Conservation (phyloP, 208 protist species). For the Tetramitus jugosus region DNA sequence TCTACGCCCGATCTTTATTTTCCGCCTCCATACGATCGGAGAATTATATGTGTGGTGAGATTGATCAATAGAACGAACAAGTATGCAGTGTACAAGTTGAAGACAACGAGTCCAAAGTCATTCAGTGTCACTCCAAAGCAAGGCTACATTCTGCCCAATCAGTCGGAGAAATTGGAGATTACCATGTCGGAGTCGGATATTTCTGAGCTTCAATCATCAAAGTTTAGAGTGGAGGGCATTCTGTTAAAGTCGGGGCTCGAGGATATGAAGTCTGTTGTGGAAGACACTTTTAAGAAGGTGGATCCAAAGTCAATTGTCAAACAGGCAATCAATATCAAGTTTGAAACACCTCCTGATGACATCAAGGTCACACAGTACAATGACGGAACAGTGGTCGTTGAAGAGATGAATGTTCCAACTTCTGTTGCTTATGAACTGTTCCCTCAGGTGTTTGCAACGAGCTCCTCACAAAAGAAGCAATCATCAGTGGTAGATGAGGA, state of each 20-base stretch:
- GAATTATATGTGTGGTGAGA: neutral
- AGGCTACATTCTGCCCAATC: neutral
- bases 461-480: too few species aligned
- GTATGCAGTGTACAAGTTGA: slow-evolving; percentile 1
- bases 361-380: neutral
- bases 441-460: neutral
- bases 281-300: neutral
- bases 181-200: neutral
- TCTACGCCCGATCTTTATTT: neutral
- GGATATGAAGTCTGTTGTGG: neutral
- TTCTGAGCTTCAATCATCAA: neutral
- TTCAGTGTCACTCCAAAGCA: slow-evolving; percentile 13
- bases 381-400: neutral
- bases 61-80: slow-evolving; percentile 6
- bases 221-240: neutral
- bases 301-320: neutral
- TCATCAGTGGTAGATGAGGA: too few species aligned
- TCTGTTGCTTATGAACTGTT: neutral
- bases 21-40: neutral
- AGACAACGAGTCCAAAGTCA: slow-evolving; percentile 2
- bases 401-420: too few species aligned
- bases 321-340: neutral
- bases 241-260: neutral
- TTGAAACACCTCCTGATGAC: neutral
- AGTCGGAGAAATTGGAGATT: neutral